Percentiles rank a stretch among this genome's conserved stretches.
These are phyloP conservation scores for Gymnopilus dilepis DNA, from an alignment of 768 basidiomycete genomes.

Conservation along the genomic window DNA sequence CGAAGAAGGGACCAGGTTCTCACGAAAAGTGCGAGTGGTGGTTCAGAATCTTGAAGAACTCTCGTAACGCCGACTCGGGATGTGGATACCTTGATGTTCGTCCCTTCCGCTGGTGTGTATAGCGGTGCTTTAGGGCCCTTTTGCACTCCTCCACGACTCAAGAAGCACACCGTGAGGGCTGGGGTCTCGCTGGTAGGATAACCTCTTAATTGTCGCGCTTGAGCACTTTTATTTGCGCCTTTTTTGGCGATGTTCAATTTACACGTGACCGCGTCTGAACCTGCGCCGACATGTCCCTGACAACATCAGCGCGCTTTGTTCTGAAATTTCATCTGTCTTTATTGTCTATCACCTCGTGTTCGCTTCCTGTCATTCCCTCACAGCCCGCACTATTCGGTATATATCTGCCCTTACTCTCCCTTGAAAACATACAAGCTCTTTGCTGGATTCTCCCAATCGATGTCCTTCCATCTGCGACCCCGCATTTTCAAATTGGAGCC, in stretches of 20 bases:
- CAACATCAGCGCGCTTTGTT: slow-evolving; percentile 14
- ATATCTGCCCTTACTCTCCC: not conserved
- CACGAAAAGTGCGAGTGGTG: slow-evolving; percentile 39
- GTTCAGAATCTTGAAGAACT: slow-evolving; percentile 35
- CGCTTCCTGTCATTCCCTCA: not conserved
- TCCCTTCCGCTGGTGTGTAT: slow-evolving; percentile 24
- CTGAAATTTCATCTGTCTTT: slow-evolving; percentile 13
- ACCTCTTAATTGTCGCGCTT: slow-evolving; percentile 21
- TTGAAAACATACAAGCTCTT: slow-evolving; percentile 28
- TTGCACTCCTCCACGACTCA: not conserved
- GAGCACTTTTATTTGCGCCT: slow-evolving; percentile 31
- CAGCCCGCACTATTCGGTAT: not conserved
- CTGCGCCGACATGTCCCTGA: slow-evolving; percentile 12
- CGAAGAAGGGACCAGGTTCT: slow-evolving; percentile 38
- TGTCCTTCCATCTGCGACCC: slow-evolving; percentile 41
- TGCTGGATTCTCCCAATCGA: slow-evolving; percentile 35
- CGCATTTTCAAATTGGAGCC: slow-evolving; percentile 11
- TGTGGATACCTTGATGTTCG: slow-evolving; percentile 64
- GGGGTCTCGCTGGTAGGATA: slow-evolving; percentile 28
- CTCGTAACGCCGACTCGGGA: slow-evolving; percentile 24
- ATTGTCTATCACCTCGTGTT: slow-evolving; percentile 19
- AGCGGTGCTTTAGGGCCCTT: not conserved
- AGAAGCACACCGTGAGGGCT: not conserved
- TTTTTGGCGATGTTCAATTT: slow-evolving; percentile 61
- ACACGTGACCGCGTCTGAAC: slow-evolving; percentile 49